Evolutionary conservation across 352 stramenopile genomes (phyloP), one percentile per base, ranked within the genome.

Genomic region (Globisporangium iwayamae): DNA sequence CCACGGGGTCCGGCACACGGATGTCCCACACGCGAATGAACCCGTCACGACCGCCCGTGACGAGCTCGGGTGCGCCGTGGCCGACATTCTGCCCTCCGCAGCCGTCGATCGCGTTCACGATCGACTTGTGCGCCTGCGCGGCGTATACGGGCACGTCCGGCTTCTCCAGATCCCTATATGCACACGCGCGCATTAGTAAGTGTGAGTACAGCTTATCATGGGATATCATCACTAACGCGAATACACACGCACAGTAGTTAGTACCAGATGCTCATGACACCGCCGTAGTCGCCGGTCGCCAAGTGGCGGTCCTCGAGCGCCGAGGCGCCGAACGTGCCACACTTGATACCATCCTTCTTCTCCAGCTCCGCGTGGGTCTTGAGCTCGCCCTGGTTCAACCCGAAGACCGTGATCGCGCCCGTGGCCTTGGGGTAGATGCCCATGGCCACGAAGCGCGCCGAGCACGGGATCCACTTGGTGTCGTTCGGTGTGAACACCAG

Each of bases 11-110:
- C 1, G 87, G 53, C 1, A 98, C 89, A 25, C 96, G 82, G 0
- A 93, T 81, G 67, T 99, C 96, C 94, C 94, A 99, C n/a, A 99
- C 89, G 16, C 93, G 90, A 8, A 99, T 96, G 76, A 81, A 98
- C 34, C 95, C 96, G 70, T 99, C 96, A 32, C 96, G 87, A 13
- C 91, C 90, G 7, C 89, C 95, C 0, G 96, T 99, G 34, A 96
- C 96, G 48, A 99, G 70, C 76, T 99, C 96, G 1, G 95, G 96
- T 11, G 96, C 91, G 34, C 96, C 96, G 63, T 80, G 84, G 45
- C 89, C 83, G 32, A 97, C 83, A 48, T 93, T 84, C 55, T 95
- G 82, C 0, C 96, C 96, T 10, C 95, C 96, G 69, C 91, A 95
- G 51, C 96, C 96, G 70, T 99, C 96, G 41, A 99, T 97, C 0